Base-by-base conservation (phyloP, 306 rosid genomes). In the Dalbergia cochinchinensis region DNA sequence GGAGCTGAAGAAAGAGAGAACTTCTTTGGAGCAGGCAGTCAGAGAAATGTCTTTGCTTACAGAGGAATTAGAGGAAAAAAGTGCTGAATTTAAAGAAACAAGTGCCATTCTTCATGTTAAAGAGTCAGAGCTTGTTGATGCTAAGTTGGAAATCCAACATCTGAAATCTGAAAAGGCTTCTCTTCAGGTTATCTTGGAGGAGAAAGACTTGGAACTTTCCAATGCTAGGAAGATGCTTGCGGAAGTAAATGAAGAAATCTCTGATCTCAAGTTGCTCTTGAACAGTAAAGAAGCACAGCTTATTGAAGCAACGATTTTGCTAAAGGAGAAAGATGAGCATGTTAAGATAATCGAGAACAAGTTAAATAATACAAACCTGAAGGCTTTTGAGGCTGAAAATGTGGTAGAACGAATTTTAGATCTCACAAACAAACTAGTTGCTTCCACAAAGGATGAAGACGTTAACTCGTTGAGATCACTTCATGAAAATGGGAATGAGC, bases 171-270 rank as follows among this genome's bases (percentile, higher is more conserved):
- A 88, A 69, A 89, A 81, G 86, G 91, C 89, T 50, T 80, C 98
- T 16, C 94, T 93, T 78, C 80, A 62, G 87, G 81, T 76, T 85
- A 68, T 90, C 41, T 87, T 95, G 88, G 90, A 87, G 37, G 94
- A 91, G 85, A 95, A 89, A 78, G 99, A 95, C 81, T 69, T 83
- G 83, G 98, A 93, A 83, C 96, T 95, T 80, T 80, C 85, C n/a
- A 83, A 77, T 84, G 93, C 98, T 20, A 92, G 84, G 86, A 93
- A 88, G 79, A 89, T 73, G 79, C 83, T 91, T n/a, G 86, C 45
- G 44, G 87, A 86, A 11, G 61, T 93, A 53, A 89, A 86, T 86
- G 86, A 82, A 77, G 94, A 95, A 88, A 85, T 89, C 5, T 78
- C 84, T 51, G 97, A 89, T 85, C 88, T 95, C 35, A 92, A 87